Evolutionary conservation across 495 filamentous ascomycete species (phyloP), one percentile per base, ranked within the genome.

Genomic region (Rhypophila decipiens): DNA sequence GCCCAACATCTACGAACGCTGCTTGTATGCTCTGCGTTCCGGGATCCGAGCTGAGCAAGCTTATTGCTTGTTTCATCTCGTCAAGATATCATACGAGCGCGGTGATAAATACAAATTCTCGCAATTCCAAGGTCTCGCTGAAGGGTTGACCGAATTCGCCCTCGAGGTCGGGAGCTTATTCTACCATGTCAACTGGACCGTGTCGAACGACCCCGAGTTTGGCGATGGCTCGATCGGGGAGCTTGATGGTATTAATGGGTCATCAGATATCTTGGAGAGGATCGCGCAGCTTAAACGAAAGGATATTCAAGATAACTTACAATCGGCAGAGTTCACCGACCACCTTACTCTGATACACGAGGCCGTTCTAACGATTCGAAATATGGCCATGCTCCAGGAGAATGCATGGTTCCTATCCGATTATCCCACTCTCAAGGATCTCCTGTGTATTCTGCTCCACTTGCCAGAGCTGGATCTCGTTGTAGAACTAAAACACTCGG

Each of bases 31-130:
- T 0, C 73, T 99, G 37, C 87, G 85, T 44, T 94, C 87, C 22
- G 81, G 83, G 0, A 81, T 95, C 21, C 73, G 77, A 12, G 79
- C 80, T 19, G 93, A 99, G 58, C 84, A 95, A 50, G 83, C 87
- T 21, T 97, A 90, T 63, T 89, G 88, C 0, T 68, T 97, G 15
- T 88, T 89, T 47, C 91, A 96, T 60, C 70, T 99, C 11, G 90
- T 97, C 47, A 93, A 95, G 61, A 95, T 96, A 15, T 96, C 90
- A 0, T 89, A 87, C 46, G 90, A 96, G 62, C 77, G 88, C 24
- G 91, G 90, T 23, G 94, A 97, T 59, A 95, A 96, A 59, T 96
- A 94, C 65, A 86, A 86, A 51, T 96, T 96, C 48, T 90, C 95
- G 47, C 81, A 83, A 2, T 96, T 95, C 57, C 83, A 85, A n/a